These are phyloP conservation scores for Chrysoporthe austroafricana DNA, from an alignment of 2,329 filamentous ascomycete genomes.

Conservation along the genomic window DNA sequence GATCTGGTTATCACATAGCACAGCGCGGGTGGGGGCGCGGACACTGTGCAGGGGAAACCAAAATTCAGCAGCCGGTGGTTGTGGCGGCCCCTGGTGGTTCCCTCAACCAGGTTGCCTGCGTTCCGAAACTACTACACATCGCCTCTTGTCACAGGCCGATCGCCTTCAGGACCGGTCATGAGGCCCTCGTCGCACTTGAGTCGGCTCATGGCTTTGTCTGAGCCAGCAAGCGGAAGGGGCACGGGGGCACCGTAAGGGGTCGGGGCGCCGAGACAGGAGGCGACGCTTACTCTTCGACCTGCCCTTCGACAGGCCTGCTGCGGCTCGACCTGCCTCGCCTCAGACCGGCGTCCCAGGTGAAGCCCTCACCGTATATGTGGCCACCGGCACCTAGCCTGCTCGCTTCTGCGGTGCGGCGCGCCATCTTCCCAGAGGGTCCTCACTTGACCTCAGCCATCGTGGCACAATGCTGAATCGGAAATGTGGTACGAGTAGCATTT, in stretches of 20 bases:
- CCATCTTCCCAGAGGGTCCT: conserved; percentile 9
- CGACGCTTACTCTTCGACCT: background rate
- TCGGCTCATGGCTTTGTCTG: conserved; percentile 7
- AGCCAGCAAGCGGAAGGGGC: conserved; percentile 5
- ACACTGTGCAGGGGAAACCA: conserved; percentile 19
- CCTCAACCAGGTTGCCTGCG: background rate
- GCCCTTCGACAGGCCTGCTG: background rate
- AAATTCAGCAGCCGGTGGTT: conserved; percentile 10
- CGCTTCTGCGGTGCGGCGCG: conserved; percentile 5
- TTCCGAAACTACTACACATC: conserved; percentile 14
- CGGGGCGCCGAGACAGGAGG: conserved; percentile 17
- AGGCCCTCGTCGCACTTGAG: background rate
- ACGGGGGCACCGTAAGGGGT: conserved; percentile 1
- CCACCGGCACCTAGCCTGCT: background rate
- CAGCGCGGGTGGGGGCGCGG: conserved; percentile 17
- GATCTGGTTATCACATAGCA: conserved; percentile 28
- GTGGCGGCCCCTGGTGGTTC: background rate
- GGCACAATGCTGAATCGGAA: conserved; percentile 21
- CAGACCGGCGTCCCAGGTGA: background rate
- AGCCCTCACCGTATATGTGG: conserved; percentile 16
- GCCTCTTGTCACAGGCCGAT: background rate
- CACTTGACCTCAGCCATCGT: conserved; percentile 30
- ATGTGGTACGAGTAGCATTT: conserved; percentile 18
- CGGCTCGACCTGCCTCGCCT: conserved; percentile 24
- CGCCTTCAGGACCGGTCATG: conserved; percentile 3